Conservation (phyloP, 2,329 filamentous ascomycete species). For the Apiospora hydei region DNA sequence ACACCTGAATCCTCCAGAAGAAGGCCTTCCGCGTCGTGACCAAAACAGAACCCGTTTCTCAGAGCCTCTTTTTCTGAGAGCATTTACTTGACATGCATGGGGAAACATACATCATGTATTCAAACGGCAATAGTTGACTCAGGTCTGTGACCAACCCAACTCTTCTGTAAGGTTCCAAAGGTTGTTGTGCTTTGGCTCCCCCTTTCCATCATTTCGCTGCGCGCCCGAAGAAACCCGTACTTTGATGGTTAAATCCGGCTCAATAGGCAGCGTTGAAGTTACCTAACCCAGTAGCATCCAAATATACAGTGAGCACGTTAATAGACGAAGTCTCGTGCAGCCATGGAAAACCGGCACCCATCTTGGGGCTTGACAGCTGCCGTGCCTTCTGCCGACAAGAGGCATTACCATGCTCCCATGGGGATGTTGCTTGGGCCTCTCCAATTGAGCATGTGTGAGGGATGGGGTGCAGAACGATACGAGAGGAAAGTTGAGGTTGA, state of each 20-base stretch:
- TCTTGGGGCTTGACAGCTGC: not conserved
- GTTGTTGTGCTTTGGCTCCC: not conserved
- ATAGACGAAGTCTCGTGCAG: not conserved
- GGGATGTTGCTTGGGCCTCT: not conserved
- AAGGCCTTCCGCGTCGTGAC: too few species aligned
- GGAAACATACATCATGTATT: too few species aligned
- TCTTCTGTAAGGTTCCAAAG: not conserved
- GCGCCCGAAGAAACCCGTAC: not conserved
- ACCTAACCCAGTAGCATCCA: slow-evolving; percentile 9
- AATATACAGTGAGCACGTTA: not conserved
- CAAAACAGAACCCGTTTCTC: not conserved
- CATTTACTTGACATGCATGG: not conserved
- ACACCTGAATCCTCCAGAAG: too few species aligned
- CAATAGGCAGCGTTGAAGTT: not conserved
- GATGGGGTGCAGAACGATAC: not conserved
- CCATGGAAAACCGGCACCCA: not conserved
- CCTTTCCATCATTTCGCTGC: not conserved
- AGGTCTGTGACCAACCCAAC: not conserved
- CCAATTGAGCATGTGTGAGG: not conserved
- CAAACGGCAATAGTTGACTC: too few species aligned
- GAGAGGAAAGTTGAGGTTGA: not conserved
- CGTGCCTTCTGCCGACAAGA: not conserved
- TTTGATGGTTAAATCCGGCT: not conserved
- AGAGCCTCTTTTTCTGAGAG: not conserved
- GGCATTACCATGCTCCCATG: not conserved